Base-by-base conservation (phyloP, 2,329 filamentous ascomycete species). In the Colletotrichum echinochloae region DNA sequence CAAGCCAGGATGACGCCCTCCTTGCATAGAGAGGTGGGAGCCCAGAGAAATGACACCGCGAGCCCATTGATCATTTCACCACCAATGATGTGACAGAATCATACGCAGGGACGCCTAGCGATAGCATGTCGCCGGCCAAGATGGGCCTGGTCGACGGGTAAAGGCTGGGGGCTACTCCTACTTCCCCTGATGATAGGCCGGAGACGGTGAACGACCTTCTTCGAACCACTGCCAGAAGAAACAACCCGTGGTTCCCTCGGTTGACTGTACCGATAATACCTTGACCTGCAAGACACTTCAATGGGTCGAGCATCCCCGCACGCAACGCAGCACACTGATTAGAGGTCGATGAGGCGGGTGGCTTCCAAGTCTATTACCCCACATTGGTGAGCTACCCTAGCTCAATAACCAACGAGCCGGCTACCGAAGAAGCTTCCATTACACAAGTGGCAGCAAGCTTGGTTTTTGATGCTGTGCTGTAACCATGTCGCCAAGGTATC, bases 221-320 rank as follows among this genome's bases (percentile, higher is more conserved):
- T 35, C 35, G 30, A 6, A 5, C 55, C 55, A 57, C 57, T 54
- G 67, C 55, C 30, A 46, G 57, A 62, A 59, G 67, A 48, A 57
- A 69, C n/a, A 28, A 67, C 14, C 35, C 64, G 52, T 68, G 51
- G 23, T 63, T 48, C 52, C 46, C 41, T 30, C 33, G 41, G n/a
- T n/a, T 37, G 37, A 49, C 23, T n/a, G 30, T 39, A 49, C 44
- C 35, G 18, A 54, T 18, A 28, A 63, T 41, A 46, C 57, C 57
- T 65, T 57, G 35, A 46, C 26, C 52, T 59, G 51, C 57, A 20
- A 63, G 28, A 49, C 41, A 59, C 23, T 70, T 46, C n/a, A n/a
- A n/a, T n/a, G 26, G 59, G 23, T 54, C 30, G 37, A 63, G 52
- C 59, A 59, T 68, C 68, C 64, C 68, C 68, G 65, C 68, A 71